phyloP scores from a whole-genome alignment of 768 basidiomycete species.

The Amanita fuliginea region DNA sequence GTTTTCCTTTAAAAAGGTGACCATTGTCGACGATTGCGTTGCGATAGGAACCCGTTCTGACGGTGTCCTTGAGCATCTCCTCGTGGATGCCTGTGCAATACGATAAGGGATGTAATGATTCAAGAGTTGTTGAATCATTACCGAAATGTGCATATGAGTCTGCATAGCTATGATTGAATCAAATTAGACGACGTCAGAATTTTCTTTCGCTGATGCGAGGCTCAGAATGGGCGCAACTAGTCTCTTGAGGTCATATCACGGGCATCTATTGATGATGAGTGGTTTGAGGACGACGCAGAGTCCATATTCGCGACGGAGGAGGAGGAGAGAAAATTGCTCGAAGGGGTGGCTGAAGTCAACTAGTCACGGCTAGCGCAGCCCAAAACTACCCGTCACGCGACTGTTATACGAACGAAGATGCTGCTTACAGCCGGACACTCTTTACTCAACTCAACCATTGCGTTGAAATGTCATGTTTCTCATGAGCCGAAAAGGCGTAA shows the following conservation, averaged over 20 bases:
- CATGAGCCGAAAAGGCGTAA: too few species aligned
- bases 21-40: slow-evolving; percentile 89
- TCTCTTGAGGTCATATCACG: slow-evolving; percentile 73
- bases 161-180: slow-evolving; percentile 58
- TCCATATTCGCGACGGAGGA: not conserved
- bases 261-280: not conserved
- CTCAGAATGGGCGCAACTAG: slow-evolving; percentile 54
- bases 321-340: not conserved
- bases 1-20: slow-evolving; percentile 94
- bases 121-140: slow-evolving; percentile 20
- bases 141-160: slow-evolving; percentile 96
- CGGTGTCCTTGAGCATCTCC: slow-evolving; percentile 97
- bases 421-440: too few species aligned
- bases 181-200: slow-evolving; percentile 28
- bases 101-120: not conserved
- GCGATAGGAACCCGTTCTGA: slow-evolving; percentile 93
- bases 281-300: not conserved
- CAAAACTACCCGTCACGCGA: too few species aligned
- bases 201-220: slow-evolving; percentile 14
- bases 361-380: too few species aligned
- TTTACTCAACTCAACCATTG: too few species aligned
- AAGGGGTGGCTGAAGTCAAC: too few species aligned
- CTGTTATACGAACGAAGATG: too few species aligned
- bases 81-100: slow-evolving; percentile 77
- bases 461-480: too few species aligned